Percentiles rank a stretch among this genome's conserved stretches.
Conservation (phyloP, 129 eudicot species). For the Scalesia atractyloides region DNA sequence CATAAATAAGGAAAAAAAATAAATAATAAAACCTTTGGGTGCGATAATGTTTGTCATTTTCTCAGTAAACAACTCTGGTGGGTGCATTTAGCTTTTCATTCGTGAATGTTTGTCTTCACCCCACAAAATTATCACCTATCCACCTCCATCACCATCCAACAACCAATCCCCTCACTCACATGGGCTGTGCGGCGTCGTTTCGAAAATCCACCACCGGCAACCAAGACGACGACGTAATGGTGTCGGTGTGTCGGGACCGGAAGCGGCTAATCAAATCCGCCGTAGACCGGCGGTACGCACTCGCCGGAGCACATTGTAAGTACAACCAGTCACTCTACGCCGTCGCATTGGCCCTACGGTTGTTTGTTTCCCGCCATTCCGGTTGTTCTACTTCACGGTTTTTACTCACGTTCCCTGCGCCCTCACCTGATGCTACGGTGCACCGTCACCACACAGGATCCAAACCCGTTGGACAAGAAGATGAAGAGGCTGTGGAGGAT, state of each 20-base stretch:
- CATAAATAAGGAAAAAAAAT: not conserved
- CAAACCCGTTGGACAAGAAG: not conserved
- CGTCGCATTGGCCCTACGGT: constrained; percentile 50
- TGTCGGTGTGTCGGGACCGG: constrained; percentile 45
- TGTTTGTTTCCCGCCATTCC: constrained; percentile 49
- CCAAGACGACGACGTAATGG: constrained; percentile 25
- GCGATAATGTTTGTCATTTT: constrained; percentile 3
- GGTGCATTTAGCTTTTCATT: constrained; percentile 14
- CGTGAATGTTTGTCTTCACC: constrained; percentile 8
- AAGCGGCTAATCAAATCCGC: constrained; percentile 46
- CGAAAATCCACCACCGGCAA: constrained; percentile 22
- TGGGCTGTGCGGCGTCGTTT: constrained; percentile 43
- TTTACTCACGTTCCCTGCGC: constrained; percentile 36
- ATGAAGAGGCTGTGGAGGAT: constrained; percentile 19
- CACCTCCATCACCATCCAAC: constrained; percentile 9
- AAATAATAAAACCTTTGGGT: not conserved
- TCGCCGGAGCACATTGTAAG: constrained; percentile 51
- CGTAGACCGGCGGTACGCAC: constrained; percentile 35
- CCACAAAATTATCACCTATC: constrained; percentile 12
- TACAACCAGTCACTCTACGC: constrained; percentile 50
- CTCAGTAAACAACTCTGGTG: constrained; percentile 16
- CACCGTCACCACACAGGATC: constrained; percentile 19
- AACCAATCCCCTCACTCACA: constrained; percentile 12
- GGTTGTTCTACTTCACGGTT: constrained; percentile 29
- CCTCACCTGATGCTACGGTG: constrained; percentile 14